phyloP scores from a whole-genome alignment of 1,139 yeast genomes.

The Blastobotrys proliferans region DNA sequence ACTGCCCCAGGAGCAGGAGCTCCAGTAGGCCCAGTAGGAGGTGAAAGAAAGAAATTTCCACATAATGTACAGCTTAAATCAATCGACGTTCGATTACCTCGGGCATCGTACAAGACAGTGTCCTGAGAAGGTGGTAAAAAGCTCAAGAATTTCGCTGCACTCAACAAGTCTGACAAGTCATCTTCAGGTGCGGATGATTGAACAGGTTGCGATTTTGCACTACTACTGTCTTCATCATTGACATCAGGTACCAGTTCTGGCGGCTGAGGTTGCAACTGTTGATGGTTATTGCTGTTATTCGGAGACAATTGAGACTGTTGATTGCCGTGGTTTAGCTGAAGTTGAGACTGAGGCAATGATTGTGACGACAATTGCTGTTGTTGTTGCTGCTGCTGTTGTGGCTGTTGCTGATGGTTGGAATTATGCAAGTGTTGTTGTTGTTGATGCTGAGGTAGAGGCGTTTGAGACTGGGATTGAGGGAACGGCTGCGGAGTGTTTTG shows the following conservation, averaged over 20 bases:
- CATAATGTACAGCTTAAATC: slow-evolving; percentile 22
- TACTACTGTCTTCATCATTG: neutral
- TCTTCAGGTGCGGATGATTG: slow-evolving; percentile 13
- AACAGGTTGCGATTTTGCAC: neutral
- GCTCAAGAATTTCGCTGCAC: slow-evolving; percentile 18
- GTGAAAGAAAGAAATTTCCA: slow-evolving; percentile 30
- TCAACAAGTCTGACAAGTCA: slow-evolving; percentile 19
- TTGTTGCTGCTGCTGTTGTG: neutral
- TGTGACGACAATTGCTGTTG: neutral
- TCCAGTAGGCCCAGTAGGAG: slow-evolving; percentile 19
- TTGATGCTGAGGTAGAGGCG: neutral
- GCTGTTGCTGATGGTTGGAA: neutral
- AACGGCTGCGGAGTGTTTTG: no score
- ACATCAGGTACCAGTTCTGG: no score
- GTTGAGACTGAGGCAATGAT: slow-evolving; percentile 8
- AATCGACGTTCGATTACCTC: slow-evolving; percentile 23
- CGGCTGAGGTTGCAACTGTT: neutral
- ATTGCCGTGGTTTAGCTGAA: slow-evolving; percentile 3
- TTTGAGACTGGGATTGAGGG: no score
- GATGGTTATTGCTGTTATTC: neutral
- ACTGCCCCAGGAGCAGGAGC: slow-evolving; percentile 12
- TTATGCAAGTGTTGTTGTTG: neutral
- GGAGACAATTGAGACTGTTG: no score
- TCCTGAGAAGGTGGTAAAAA: slow-evolving; percentile 25
- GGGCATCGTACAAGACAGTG: slow-evolving; percentile 23